Conservation (phyloP, 78 protist species). For the Dictyostelium capitatum region DNA sequence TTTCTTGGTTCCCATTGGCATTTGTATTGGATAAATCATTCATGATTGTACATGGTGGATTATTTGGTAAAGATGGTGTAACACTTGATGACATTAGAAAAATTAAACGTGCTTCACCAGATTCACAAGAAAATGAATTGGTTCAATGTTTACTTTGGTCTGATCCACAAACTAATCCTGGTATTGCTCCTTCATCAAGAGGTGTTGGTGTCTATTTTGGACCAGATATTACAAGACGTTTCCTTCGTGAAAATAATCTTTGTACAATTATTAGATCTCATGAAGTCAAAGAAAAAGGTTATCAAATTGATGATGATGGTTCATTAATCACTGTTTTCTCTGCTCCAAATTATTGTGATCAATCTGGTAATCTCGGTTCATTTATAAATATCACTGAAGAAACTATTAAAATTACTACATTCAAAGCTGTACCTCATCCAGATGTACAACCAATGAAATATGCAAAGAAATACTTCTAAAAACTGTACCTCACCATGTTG, state of each 20-base stretch:
- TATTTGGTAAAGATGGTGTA: constrained; percentile 91
- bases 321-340: constrained; percentile 95
- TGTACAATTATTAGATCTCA: constrained; percentile 92
- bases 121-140: constrained; percentile 75
- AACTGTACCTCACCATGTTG: not conserved
- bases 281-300: constrained; percentile 95
- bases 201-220: constrained; percentile 97
- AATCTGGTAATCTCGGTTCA: constrained; percentile 97
- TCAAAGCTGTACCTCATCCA: constrained; percentile 80
- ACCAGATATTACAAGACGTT: constrained; percentile 94
- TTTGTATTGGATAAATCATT: constrained; percentile 53
- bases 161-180: constrained; percentile 92
- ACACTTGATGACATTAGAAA: constrained; percentile 91
- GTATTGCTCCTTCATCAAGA: constrained; percentile 91
- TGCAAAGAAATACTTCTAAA: constrained; percentile 26
- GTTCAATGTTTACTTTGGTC: constrained; percentile 96
- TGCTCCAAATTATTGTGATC: constrained; percentile 97
- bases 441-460: constrained; percentile 66
- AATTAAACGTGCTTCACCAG: constrained; percentile 88
- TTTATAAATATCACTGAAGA: constrained; percentile 78
- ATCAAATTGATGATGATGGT: constrained; percentile 91
- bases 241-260: constrained; percentile 90
- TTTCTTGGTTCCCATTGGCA: constrained; percentile 92
- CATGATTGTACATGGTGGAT: constrained; percentile 96
- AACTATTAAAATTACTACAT: constrained; percentile 77